Evolutionary conservation across 1,284 basidiomycete species (phyloP), one percentile per base, ranked within the genome.

Genomic region (Pseudozyma thailandica): DNA sequence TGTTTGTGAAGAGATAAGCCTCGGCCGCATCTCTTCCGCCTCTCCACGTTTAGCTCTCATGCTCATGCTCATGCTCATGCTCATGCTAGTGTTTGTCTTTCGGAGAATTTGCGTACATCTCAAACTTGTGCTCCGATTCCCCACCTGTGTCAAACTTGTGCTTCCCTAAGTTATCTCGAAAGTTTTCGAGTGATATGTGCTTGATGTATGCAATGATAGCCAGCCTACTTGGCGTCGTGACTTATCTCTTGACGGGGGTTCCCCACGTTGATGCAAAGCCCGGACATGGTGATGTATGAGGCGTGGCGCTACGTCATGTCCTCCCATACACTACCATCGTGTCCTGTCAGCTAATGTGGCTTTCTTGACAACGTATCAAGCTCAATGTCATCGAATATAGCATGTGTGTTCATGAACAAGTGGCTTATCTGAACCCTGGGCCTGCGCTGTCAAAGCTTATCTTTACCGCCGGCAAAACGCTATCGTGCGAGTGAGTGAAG

Each of bases 401-500:
- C 5, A 5, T 35, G 15, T 35, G 33, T 35, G 33, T 16, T 35
- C 8, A 8, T 31, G 15, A 8, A 35, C 8, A 35, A 5, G 33
- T 9, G 33, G 33, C 28, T 46, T 44, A 44, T 44, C 42, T 16
- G 25, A n/a, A 44, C 26, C 42, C 42, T 28, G 12, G 42, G 16
- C 25, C 12, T 25, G 39, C n/a, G 18, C n/a, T 18, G 31, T 4
- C 9, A 21, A 15, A n/a, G 31, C 50, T 53, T 60, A 50, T 60
- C 58, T 54, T 25, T 50, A 30, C 58, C 58, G 58, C 35, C 58
- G 51, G 58, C 16, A 30, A 10, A 9, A 9, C 13, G 10, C 13
- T 61, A 7, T 61, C 58, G 58, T 54, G 43, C 58, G 58, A 51
- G 10, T 50, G 26, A 1, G 37, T n/a, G 20, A 18, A 38, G 18